phyloP scores from a whole-genome alignment of 2,329 filamentous ascomycete species.

The Parascedosporium putredinis region DNA sequence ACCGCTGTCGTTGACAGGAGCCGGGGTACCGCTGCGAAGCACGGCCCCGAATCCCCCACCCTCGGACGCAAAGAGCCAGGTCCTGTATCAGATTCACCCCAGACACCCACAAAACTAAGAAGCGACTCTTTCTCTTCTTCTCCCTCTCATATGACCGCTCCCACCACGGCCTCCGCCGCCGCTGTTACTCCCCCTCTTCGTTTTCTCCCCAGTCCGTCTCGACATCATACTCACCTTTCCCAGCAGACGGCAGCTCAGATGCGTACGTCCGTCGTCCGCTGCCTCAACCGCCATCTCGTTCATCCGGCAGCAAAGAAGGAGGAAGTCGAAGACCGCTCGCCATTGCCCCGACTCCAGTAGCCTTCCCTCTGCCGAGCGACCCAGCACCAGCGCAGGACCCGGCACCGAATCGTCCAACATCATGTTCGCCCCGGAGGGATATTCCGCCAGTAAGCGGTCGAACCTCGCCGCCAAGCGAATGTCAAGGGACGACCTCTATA shows the following conservation, averaged over 20 bases:
- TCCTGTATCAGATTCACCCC: slow-evolving; percentile 24
- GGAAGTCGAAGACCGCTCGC: not conserved
- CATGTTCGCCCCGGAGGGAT: not conserved
- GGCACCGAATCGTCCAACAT: slow-evolving; percentile 14
- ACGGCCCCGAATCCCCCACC: slow-evolving; percentile 15
- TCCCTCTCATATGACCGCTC: slow-evolving; percentile 13
- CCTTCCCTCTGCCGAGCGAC: slow-evolving; percentile 20
- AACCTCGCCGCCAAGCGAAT: slow-evolving; percentile 28
- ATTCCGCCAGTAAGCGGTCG: not conserved
- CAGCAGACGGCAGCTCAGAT: slow-evolving; percentile 15
- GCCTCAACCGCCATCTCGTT: slow-evolving; percentile 14
- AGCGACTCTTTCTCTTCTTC: no score
- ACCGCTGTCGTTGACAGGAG: not conserved
- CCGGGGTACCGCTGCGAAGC: slow-evolving; percentile 11
- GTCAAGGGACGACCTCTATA: slow-evolving; percentile 32
- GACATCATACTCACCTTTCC: slow-evolving; percentile 20
- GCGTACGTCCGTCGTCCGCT: slow-evolving; percentile 15
- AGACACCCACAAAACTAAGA: slow-evolving; percentile 9
- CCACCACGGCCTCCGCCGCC: no score
- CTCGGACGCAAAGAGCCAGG: slow-evolving; percentile 15
- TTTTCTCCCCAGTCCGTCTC: slow-evolving; percentile 21
- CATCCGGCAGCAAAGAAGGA: slow-evolving; percentile 7
- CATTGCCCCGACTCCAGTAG: slow-evolving; percentile 12
- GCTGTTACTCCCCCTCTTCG: slow-evolving; percentile 13
- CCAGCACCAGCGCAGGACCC: slow-evolving; percentile 30